Evolutionary conservation across 371 early-diverging fungal genomes (phyloP), one percentile per base, ranked within the genome.

Genomic region (Mortierella sp.): DNA sequence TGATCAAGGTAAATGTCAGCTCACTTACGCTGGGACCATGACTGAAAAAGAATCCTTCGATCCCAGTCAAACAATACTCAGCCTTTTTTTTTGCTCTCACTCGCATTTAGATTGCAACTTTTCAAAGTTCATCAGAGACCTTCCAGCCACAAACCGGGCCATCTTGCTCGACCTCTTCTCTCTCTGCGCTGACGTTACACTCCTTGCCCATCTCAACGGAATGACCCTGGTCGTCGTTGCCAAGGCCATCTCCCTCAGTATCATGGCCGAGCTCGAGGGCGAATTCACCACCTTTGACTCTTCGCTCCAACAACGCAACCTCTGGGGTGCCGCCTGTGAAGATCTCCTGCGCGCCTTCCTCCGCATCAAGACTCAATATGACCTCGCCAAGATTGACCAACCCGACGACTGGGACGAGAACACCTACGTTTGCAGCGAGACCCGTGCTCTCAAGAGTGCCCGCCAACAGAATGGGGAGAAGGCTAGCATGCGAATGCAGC

Each of bases 161-260:
- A 83, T 79, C n/a, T 71, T 83, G 8, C 79, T 79, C 39, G 84
- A 83, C 34, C 79, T 83, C 34, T 83, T 83, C 37, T 83, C 84
- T 2, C 84, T 83, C 50, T 83, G 84, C 52, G 84, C 84, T 19
- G 84, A 83, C 53, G 84, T 83, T 10, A 79, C 79, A 2, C 58
- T 83, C 24, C 71, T 83, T 13, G 79, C 76, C 31, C 79, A 83
- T 53, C 73, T 83, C 40, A 83, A 83, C 58, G 64, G 66, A 53
- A 83, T 83, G 84, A 79, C 79, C 13, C 73, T 79, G 1, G 84
- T 83, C 7, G 34, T 72, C 26, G 84, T 83, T 29, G 84, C 84
- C 39, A 83, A 83, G 41, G 75, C 84, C 10, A 79, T 83, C 43
- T 83, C 84, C 2, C 73, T 83, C 55, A 75, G 84, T 52, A 79